Evolutionary conservation across 225 moss, liverwort and hornwort genomes (phyloP).

Genomic region (Takakia lepidozioides): DNA sequence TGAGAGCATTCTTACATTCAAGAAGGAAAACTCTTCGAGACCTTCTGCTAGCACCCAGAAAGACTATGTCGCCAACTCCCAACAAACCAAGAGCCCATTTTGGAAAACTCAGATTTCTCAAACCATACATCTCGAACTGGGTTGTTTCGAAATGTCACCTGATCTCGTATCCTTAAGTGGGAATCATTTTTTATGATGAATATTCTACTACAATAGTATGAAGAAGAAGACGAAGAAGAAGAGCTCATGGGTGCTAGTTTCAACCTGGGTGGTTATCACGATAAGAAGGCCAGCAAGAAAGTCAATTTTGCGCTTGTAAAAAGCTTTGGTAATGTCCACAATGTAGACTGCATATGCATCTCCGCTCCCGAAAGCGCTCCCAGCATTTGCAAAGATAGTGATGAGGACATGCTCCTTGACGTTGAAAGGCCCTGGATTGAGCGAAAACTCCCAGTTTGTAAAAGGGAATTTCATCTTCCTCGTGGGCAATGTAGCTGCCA

Average conservation of each 20-base stretch:
- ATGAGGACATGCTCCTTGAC: no score
- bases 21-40: no score
- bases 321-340: constrained; percentile 47
- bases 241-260: no score
- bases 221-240: no score
- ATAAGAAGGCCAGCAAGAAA: constrained; percentile 51
- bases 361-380: no score
- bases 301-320: constrained; percentile 42
- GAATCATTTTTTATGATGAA: not conserved
- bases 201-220: not conserved
- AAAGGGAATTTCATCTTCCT: constrained; percentile 30
- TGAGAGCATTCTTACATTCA: no score
- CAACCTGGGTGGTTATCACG: constrained; percentile 59
- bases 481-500: constrained; percentile 46
- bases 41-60: no score
- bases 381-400: constrained; percentile 58
- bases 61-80: no score
- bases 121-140: no score
- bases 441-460: constrained; percentile 47
- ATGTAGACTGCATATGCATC: constrained; percentile 53
- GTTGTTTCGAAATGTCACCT: not conserved
- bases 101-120: no score
- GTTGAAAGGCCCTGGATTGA: constrained; percentile 58
- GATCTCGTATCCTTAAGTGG: no score
- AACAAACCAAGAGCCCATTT: no score